Conservation (phyloP, 1,139 yeast genomes). For the Diutina sp. region DNA sequence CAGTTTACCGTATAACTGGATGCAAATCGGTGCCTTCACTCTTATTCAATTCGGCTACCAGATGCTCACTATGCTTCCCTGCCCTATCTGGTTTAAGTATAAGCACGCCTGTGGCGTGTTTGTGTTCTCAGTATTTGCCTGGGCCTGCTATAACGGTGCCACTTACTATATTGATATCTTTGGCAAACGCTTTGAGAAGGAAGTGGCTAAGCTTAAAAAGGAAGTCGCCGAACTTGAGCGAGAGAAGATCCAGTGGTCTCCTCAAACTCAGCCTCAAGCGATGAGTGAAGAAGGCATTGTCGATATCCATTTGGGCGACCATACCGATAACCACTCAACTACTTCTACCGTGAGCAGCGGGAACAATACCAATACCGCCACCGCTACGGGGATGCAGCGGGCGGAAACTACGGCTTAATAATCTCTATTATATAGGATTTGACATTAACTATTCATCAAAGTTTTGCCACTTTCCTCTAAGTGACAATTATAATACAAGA, state of each 20-base stretch:
- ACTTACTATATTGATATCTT: slow-evolving; percentile 86
- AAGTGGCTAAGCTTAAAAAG: slow-evolving; percentile 53
- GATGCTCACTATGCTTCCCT: slow-evolving; percentile 73
- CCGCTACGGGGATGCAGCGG: background rate
- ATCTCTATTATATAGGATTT: background rate
- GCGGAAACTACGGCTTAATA: background rate
- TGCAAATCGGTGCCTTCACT: slow-evolving; percentile 79
- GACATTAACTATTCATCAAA: background rate
- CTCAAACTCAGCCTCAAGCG: background rate
- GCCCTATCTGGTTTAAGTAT: slow-evolving; percentile 75
- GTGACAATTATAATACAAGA: background rate
- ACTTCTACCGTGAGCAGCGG: too few species aligned
- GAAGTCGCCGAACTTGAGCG: slow-evolving; percentile 53
- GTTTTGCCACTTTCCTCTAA: background rate
- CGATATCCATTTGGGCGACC: background rate
- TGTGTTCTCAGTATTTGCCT: slow-evolving; percentile 55
- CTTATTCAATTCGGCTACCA: slow-evolving; percentile 82
- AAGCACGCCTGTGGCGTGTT: slow-evolving; percentile 58
- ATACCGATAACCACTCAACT: too few species aligned
- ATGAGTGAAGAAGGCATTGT: background rate
- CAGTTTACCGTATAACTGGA: slow-evolving; percentile 64
- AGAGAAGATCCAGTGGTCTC: slow-evolving; percentile 5
- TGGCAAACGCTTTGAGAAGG: slow-evolving; percentile 78
- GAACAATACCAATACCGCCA: too few species aligned
- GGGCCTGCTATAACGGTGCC: slow-evolving; percentile 88